A percentile compares a stretch with the other conserved stretches of the same genome.
Conservation (phyloP, 805 yeast species). For the Hanseniaspora valbyensis region DNA sequence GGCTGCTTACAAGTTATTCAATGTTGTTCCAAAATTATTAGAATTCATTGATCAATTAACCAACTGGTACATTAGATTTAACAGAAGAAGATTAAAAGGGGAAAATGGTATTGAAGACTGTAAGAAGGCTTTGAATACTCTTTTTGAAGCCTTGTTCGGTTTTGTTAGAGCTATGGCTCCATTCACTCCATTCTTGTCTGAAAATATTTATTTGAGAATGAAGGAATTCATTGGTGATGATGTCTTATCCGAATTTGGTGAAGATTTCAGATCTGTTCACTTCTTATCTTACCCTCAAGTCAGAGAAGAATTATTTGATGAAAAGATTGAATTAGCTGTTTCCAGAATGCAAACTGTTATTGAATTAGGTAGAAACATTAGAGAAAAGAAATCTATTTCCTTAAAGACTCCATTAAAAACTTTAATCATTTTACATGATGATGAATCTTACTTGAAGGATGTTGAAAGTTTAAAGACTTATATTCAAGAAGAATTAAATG, state of each 20-base stretch:
- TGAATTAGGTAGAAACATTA: constrained; percentile 88
- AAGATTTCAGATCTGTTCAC: constrained; percentile 77
- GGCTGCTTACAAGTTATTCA: constrained; percentile 79
- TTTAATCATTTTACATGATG: constrained; percentile 75
- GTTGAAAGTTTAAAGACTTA: constrained; percentile 66
- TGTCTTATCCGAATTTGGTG: constrained; percentile 39
- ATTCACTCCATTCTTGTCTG: constrained; percentile 93
- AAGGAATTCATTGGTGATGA: constrained; percentile 50
- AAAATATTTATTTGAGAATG: constrained; percentile 72
- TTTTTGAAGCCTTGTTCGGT: constrained; percentile 80
- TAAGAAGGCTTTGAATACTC: constrained; percentile 73
- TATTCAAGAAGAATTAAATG: constrained; percentile 82
- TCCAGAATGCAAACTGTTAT: constrained; percentile 94
- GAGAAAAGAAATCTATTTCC: constrained; percentile 90
- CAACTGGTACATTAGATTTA: constrained; percentile 97
- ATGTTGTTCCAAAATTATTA: constrained; percentile 89
- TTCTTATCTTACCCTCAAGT: constrained; percentile 84
- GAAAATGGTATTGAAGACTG: constrained; percentile 80
- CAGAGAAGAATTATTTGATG: constrained; percentile 69
- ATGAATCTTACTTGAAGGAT: constrained; percentile 61
- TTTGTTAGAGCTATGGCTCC: constrained; percentile 97
- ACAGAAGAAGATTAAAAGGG: constrained; percentile 96
- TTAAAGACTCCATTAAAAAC: constrained; percentile 89
- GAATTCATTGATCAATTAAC: constrained; percentile 87
- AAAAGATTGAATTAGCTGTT: constrained; percentile 75